These are phyloP conservation scores for Alnus glutinosa DNA, from an alignment of 306 rosid genomes.

Conservation along the genomic window DNA sequence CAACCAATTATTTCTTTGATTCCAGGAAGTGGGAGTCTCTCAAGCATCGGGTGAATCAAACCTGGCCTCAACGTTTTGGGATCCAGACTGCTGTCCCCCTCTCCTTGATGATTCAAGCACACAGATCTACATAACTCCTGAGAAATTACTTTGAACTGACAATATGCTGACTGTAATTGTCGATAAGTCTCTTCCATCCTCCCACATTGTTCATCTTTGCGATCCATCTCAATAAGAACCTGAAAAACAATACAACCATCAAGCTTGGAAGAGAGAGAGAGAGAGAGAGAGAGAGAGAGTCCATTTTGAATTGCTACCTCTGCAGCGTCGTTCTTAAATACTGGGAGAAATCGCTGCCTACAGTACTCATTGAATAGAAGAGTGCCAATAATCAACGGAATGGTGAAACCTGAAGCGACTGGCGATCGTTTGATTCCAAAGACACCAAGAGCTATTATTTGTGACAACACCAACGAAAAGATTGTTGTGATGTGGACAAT, in stretches of 20 bases:
- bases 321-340: slow-evolving; percentile 55
- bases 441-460: slow-evolving; percentile 83
- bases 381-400: slow-evolving; percentile 72
- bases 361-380: slow-evolving; percentile 77
- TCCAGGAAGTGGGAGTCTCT: slow-evolving; percentile 26
- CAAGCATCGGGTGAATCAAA: slow-evolving; percentile 47
- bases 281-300: neutral
- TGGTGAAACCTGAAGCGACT: slow-evolving; percentile 72
- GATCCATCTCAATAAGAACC: slow-evolving; percentile 84
- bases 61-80: slow-evolving; percentile 48
- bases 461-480: slow-evolving; percentile 66
- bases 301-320: slow-evolving; percentile 56
- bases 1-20: slow-evolving; percentile 26
- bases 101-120: slow-evolving; percentile 30
- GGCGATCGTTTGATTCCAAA: slow-evolving; percentile 73
- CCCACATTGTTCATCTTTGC: slow-evolving; percentile 60
- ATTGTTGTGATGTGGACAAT: slow-evolving; percentile 67
- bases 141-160: slow-evolving; percentile 42
- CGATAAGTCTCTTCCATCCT: slow-evolving; percentile 57
- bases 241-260: slow-evolving; percentile 28
- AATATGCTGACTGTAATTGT: slow-evolving; percentile 58
- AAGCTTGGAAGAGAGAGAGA: slow-evolving; percentile 13
- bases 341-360: slow-evolving; percentile 77
- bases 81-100: slow-evolving; percentile 9
- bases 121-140: slow-evolving; percentile 29